Evolutionary conservation across 2,329 filamentous ascomycete genomes (phyloP).

Genomic region (Harringtonia aguacate): DNA sequence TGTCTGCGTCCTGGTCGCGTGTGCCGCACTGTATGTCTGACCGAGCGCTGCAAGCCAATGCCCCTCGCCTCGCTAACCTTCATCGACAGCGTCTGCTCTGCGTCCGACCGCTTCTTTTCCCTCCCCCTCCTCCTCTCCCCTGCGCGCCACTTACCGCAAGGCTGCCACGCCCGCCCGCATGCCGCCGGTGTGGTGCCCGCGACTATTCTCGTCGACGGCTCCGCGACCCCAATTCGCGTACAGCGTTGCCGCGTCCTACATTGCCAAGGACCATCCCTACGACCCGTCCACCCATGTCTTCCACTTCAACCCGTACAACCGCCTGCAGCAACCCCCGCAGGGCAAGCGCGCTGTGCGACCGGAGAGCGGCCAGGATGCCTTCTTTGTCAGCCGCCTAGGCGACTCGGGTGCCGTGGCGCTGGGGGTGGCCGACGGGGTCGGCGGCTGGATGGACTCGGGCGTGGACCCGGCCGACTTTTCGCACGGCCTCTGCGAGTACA

Average conservation of each 20-base stretch:
- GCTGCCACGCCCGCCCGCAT: neutral
- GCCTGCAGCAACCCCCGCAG: slow-evolving; percentile 35
- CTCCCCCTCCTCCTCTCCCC: neutral
- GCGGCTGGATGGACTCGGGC: slow-evolving; percentile 86
- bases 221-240: slow-evolving; percentile 42
- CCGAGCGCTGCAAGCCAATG: too few species aligned
- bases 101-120: too few species aligned
- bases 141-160: neutral
- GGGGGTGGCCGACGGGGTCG: slow-evolving; percentile 88
- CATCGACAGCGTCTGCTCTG: too few species aligned
- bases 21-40: slow-evolving; percentile 6
- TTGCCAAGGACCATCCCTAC: slow-evolving; percentile 59
- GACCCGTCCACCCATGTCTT: slow-evolving; percentile 59
- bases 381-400: slow-evolving; percentile 80
- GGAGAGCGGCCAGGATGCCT: slow-evolving; percentile 87
- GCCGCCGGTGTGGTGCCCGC: neutral
- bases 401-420: slow-evolving; percentile 64
- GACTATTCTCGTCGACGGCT: neutral
- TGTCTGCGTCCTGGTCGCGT: slow-evolving; percentile 5
- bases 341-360: slow-evolving; percentile 45
- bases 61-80: too few species aligned
- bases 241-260: slow-evolving; percentile 63
- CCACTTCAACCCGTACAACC: slow-evolving; percentile 58
- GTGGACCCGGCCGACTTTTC: slow-evolving; percentile 94
- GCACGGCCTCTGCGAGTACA: slow-evolving; percentile 85